A percentile compares a stretch with the other conserved stretches of the same genome.
phyloP scores from a whole-genome alignment of 176 grass and related monocot genomes.

The Saccharum officinarum region DNA sequence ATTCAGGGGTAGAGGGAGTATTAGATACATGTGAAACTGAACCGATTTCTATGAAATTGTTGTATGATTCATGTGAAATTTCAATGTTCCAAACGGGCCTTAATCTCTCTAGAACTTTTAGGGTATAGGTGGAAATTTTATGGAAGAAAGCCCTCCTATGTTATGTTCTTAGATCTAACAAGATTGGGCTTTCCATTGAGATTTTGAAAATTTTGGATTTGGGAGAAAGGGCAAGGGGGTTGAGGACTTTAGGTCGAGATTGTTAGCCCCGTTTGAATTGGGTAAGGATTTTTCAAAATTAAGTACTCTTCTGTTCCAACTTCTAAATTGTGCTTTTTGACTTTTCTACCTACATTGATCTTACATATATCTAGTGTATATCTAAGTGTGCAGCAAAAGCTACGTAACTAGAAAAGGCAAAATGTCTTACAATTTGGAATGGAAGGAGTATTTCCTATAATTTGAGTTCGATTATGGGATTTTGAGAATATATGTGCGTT shows the following conservation, averaged over 20 bases:
- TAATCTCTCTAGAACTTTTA: neutral
- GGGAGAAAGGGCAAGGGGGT: neutral
- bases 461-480: neutral
- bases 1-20: too few relatives aligned
- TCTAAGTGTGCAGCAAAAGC: too few relatives aligned
- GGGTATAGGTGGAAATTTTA: neutral
- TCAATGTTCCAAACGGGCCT: neutral
- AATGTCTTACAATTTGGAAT: too few relatives aligned
- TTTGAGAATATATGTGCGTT: neutral
- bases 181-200: neutral
- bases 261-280: neutral
- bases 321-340: too few relatives aligned
- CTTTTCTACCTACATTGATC: too few relatives aligned
- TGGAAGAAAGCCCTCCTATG: neutral
- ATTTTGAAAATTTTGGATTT: neutral
- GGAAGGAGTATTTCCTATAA: too few relatives aligned
- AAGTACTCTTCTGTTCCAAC: too few relatives aligned
- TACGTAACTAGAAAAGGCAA: too few relatives aligned
- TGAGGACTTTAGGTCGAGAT: neutral
- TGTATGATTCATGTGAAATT: neutral
- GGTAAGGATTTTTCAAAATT: neutral
- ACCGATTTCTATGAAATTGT: neutral
- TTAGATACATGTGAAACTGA: neutral
- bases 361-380: too few relatives aligned
- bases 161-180: neutral